Evolutionary conservation across 1,139 yeast species (phyloP), one percentile per base, ranked within the genome.

Genomic region (Wickerhamomyces sp.): DNA sequence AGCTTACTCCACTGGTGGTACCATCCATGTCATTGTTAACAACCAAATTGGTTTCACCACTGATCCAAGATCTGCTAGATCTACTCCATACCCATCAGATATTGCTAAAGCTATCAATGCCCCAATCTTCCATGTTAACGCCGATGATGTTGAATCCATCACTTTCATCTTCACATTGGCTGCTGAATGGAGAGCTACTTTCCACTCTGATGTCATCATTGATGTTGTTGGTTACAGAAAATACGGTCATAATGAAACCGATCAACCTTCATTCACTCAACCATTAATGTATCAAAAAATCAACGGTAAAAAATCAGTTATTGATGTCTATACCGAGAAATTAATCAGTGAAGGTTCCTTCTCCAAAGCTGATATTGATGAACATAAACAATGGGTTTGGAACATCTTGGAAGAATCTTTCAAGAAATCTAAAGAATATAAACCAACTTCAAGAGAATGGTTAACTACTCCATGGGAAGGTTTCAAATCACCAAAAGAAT

Each of bases 1-100:
- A 56, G 96, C 93, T 55, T 93, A 89, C 73, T 82, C 96, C 47
- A 91, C 98, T 44, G 99, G 99, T 75, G 99, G 99, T 78, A 90
- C 98, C 47, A 77, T 93, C 56, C 99, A 93, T 70, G 80, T 93
- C 57, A 91, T 93, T 63, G 90, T 93, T 55, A 94, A 94, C 72
- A 93, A 93, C 75, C 99, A 93, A 78, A 93, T 93, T 67, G 99
- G 99, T 70, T 93, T 93, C 80, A 93, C 99, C 55, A 93, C 99
- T 44, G 98, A 93, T 68, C 99, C 99, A 58, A 80, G 96, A 74
- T 86, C 86, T 63, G 91, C 97, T 34, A 84, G 99, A 75, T 93
- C 99, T 33, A 93, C 99, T 41, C 93, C 95, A 62, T 94, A 93
- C 69, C 98, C 99, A 60, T 87, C 97, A 27, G 99, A 93, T 73